phyloP scores from a whole-genome alignment of 805 yeast genomes.

The Lipomyces yamadae region DNA sequence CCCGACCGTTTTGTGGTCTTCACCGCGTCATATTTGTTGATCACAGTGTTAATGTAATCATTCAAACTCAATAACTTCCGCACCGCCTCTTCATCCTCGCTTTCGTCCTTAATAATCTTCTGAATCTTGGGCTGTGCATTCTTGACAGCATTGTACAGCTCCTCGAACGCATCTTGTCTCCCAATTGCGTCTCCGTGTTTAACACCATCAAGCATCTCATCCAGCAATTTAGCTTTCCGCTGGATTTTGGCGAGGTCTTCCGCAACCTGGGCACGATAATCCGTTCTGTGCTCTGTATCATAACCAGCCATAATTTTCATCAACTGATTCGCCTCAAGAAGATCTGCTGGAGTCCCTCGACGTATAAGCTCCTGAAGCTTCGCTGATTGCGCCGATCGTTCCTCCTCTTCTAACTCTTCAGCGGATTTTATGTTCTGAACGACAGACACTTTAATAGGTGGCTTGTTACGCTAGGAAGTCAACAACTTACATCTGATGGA shows the following conservation, averaged over 20 bases:
- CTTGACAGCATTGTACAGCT: conserved; percentile 76
- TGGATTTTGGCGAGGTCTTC: conserved; percentile 83
- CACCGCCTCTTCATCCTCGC: conserved; percentile 67
- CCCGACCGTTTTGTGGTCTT: conserved; percentile 56
- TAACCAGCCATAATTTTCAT: conserved; percentile 99
- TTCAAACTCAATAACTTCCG: conserved; percentile 68
- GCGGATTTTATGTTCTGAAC: conserved; percentile 60
- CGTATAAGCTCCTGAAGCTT: conserved; percentile 94
- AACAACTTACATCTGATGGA: conserved; percentile 61
- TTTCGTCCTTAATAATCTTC: conserved; percentile 80
- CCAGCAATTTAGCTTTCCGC: conserved; percentile 82
- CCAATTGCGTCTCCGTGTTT: conserved; percentile 46
- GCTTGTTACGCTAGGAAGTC: not conserved
- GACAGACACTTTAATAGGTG: not conserved
- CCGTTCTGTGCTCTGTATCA: conserved; percentile 76
- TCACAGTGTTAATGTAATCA: conserved; percentile 72
- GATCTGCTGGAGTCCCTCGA: conserved; percentile 92
- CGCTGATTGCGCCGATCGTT: conserved; percentile 89
- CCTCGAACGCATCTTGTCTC: conserved; percentile 73
- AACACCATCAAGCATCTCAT: conserved; percentile 72
- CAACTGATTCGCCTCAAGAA: conserved; percentile 92
- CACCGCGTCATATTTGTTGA: conserved; percentile 68
- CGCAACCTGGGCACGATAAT: conserved; percentile 76
- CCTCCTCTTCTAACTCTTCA: conserved; percentile 90
- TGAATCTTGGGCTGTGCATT: conserved; percentile 85